Percentiles rank a stretch among this genome's conserved stretches.
Evolutionary conservation across 23 red algal genomes (phyloP).

Genomic region (Gracilaria domingensis): DNA sequence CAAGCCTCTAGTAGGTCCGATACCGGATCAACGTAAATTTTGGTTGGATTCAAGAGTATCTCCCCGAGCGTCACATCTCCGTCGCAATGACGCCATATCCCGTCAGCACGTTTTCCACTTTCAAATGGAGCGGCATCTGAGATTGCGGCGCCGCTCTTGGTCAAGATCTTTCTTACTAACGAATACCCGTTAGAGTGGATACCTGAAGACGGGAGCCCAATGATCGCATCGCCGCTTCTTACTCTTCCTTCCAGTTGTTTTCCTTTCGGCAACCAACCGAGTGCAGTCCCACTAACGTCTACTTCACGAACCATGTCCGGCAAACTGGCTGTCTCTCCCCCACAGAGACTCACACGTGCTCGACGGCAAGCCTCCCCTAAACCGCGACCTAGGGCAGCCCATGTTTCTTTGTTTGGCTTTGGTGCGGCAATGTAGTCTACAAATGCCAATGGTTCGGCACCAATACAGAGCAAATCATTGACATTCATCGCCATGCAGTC

Average conservation of each 20-base stretch:
- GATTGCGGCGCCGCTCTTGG: slow-evolving; percentile 41
- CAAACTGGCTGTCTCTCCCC: slow-evolving; percentile 92
- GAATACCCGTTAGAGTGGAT: slow-evolving; percentile 94
- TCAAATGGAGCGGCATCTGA: slow-evolving; percentile 73
- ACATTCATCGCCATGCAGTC: slow-evolving; percentile 99
- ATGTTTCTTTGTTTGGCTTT: slow-evolving; percentile 48
- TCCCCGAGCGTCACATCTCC: slow-evolving; percentile 76
- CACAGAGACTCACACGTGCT: slow-evolving; percentile 85
- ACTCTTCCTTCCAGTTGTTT: slow-evolving; percentile 71
- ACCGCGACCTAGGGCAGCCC: slow-evolving; percentile 78
- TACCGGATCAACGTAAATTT: slow-evolving; percentile 94
- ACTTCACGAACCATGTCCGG: slow-evolving; percentile 90
- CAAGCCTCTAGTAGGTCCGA: slow-evolving; percentile 73
- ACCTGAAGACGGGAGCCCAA: slow-evolving; percentile 86
- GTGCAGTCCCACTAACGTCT: slow-evolving; percentile 96
- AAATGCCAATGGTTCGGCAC: slow-evolving; percentile 96
- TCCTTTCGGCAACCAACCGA: slow-evolving; percentile 88
- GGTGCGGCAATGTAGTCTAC: slow-evolving; percentile 98
- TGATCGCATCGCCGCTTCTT: slow-evolving; percentile 72
- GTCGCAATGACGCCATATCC: slow-evolving; percentile 25
- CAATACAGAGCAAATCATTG: slow-evolving; percentile 95
- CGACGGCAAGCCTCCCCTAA: slow-evolving; percentile 78
- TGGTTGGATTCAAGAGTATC: slow-evolving; percentile 90
- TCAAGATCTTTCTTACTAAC: slow-evolving; percentile 72
- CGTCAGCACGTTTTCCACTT: slow-evolving; percentile 24